Evolutionary conservation across 2,329 filamentous ascomycete genomes (phyloP).

Genomic region (Colletotrichum chlorophyti): DNA sequence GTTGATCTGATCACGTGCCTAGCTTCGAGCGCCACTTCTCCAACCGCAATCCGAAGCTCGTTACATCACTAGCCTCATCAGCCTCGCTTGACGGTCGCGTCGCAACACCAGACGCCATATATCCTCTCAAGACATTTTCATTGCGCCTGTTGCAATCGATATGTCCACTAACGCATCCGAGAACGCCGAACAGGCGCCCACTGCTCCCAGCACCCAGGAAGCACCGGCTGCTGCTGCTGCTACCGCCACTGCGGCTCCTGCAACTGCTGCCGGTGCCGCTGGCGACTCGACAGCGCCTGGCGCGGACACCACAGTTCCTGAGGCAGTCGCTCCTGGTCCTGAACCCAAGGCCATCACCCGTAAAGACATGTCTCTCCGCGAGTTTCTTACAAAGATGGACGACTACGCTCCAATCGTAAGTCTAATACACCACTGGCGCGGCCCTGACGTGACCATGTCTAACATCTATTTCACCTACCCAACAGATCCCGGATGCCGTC

Average conservation of each 20-base stretch:
- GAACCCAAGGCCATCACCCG: slow-evolving; percentile 76
- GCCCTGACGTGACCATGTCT: not conserved
- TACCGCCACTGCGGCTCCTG: too few species aligned
- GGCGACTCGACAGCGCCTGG: too few species aligned
- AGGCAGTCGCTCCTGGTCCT: slow-evolving; percentile 54
- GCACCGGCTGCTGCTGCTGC: not conserved
- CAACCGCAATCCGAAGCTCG: not conserved
- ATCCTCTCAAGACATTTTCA: not conserved
- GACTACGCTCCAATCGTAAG: slow-evolving; percentile 96
- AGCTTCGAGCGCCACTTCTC: not conserved
- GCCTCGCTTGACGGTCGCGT: slow-evolving; percentile 4
- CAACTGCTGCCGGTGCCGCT: slow-evolving; percentile 22
- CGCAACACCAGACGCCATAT: not conserved
- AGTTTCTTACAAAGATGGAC: slow-evolving; percentile 96
- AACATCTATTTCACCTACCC: not conserved
- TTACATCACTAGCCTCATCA: slow-evolving; percentile 26
- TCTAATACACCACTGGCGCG: slow-evolving; percentile 24
- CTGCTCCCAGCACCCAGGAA: slow-evolving; percentile 22
- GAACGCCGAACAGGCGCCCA: slow-evolving; percentile 35
- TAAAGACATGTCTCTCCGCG: slow-evolving; percentile 90
- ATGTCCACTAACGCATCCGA: slow-evolving; percentile 46
- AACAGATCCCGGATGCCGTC: slow-evolving; percentile 92
- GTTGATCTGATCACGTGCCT: slow-evolving; percentile 15
- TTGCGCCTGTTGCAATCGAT: slow-evolving; percentile 21
- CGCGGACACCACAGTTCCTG: slow-evolving; percentile 32